Evolutionary conservation across 2,329 filamentous ascomycete genomes (phyloP), one percentile per base, ranked within the genome.

Genomic region (Epicoccum nigrum): DNA sequence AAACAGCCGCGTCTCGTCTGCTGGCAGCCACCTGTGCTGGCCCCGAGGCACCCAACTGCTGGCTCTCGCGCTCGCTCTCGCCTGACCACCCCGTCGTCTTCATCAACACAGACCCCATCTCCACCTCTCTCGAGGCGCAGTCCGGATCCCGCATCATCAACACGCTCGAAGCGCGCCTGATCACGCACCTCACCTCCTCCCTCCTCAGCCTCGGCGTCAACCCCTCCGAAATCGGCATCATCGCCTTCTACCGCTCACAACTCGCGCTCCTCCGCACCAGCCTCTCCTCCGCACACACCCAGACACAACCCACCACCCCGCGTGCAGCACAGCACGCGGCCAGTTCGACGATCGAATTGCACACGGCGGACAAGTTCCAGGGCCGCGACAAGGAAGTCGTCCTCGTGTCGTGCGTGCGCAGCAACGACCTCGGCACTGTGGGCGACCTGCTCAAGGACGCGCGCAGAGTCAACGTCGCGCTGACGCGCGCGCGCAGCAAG

Each of bases 281-380:
- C 9, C 83, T 96, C 27, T 83, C 84, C 25, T 78, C 33, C 74
- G 80, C 61, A 70, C 79, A 16, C 69, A 80, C 9, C 49, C 72
- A 53, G 58, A 74, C 61, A 38, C 75, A 62, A 35, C 76, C 79
- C 0, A 75, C 79, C 0, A 75, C 79, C 0, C 83, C 83, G 27
- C 62, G 62, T 33, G 59, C 59, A 2, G 59, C 63, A 3, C 48
- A 61, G 17, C 45, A 37, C 1, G 55, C 40, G 13, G 50, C 57
- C n/a, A 49, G 15, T 11, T 37, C 59, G 15, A 54, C 65, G 6
- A 86, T 99, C 1, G 94, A 99, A 74, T 92, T 97, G 82, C 92
- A 99, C 74, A 97, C 94, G 0, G 92, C 94, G 3, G 94, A 99
- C 74, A 91, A 93, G 35, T 99, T 96, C 73, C 94, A 99, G 71